These are phyloP conservation scores for Gymnopus androsaceus DNA, from an alignment of 1,284 basidiomycete genomes.

Conservation along the genomic window DNA sequence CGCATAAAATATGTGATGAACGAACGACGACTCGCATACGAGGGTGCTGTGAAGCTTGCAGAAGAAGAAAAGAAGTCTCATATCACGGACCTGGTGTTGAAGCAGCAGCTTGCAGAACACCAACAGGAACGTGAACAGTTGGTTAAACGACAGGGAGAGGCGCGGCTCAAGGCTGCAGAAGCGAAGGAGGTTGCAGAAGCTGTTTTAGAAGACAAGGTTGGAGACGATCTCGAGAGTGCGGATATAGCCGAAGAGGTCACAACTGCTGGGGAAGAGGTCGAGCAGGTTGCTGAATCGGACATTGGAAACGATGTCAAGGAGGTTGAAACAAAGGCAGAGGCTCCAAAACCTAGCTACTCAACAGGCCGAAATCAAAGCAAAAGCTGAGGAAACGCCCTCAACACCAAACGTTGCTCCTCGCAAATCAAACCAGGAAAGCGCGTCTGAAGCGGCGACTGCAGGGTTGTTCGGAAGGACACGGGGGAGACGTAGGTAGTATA, in stretches of 20 bases:
- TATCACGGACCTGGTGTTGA: slow-evolving; percentile 32
- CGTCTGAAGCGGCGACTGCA: slow-evolving; percentile 11
- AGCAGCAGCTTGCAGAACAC: slow-evolving; percentile 28
- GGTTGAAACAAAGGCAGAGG: neutral
- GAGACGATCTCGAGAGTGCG: no score
- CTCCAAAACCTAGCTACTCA: neutral
- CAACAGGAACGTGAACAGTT: slow-evolving; percentile 21
- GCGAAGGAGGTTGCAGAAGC: slow-evolving; percentile 10
- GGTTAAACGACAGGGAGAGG: slow-evolving; percentile 2
- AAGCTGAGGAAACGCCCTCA: neutral
- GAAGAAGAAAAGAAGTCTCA: slow-evolving; percentile 35
- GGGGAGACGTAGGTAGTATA: neutral
- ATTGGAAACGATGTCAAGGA: neutral
- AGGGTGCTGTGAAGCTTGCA: slow-evolving; percentile 57
- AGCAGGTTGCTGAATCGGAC: neutral
- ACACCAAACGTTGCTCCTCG: neutral
- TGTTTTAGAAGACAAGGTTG: no score
- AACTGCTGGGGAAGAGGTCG: no score
- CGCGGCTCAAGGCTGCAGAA: slow-evolving; percentile 19
- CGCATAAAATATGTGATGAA: slow-evolving; percentile 93
- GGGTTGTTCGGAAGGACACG: slow-evolving; percentile 14
- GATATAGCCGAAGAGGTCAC: no score
- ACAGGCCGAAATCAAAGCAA: neutral
- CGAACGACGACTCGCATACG: slow-evolving; percentile 86
- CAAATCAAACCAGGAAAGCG: neutral